Conservation (phyloP, 768 basidiomycete species). For the Lactifluus pinguis region DNA sequence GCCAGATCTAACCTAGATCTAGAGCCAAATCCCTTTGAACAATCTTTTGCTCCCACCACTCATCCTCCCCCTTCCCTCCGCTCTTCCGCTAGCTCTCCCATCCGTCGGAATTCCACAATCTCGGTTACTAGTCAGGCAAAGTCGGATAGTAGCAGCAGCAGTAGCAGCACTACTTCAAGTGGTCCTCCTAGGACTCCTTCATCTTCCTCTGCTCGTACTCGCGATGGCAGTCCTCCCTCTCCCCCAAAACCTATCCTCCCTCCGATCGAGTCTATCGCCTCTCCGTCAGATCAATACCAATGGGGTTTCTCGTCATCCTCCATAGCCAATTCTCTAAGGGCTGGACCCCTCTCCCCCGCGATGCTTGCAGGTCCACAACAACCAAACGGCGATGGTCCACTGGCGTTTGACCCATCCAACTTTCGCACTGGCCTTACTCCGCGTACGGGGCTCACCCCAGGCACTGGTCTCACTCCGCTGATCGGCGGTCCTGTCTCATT, state of each 20-base stretch:
- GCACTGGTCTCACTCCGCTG: slow-evolving; percentile 79
- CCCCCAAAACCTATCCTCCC: slow-evolving; percentile 66
- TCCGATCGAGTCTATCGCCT: slow-evolving; percentile 70
- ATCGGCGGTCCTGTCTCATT: slow-evolving; percentile 67
- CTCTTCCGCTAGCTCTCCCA: slow-evolving; percentile 28
- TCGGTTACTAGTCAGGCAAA: slow-evolving; percentile 21
- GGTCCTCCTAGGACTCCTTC: slow-evolving; percentile 20
- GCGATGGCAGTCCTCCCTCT: slow-evolving; percentile 26
- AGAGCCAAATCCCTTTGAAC: slow-evolving; percentile 92
- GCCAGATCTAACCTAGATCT: slow-evolving; percentile 58
- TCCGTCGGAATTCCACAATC: slow-evolving; percentile 26
- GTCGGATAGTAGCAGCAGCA: slow-evolving; percentile 22
- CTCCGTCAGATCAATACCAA: slow-evolving; percentile 47
- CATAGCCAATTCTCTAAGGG: slow-evolving; percentile 69
- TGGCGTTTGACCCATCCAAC: slow-evolving; percentile 57
- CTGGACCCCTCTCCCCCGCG: slow-evolving; percentile 91
- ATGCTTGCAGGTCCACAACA: slow-evolving; percentile 87
- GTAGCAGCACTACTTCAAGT: slow-evolving; percentile 15
- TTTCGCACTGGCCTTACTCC: slow-evolving; percentile 86
- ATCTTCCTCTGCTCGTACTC: slow-evolving; percentile 18
- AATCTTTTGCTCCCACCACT: slow-evolving; percentile 61
- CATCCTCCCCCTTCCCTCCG: slow-evolving; percentile 24
- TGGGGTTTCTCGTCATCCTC: slow-evolving; percentile 56
- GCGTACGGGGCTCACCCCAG: slow-evolving; percentile 75
- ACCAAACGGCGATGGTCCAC: slow-evolving; percentile 28